phyloP scores from a whole-genome alignment of 2,329 filamentous ascomycete species.

The Hypoxylon sp. region DNA sequence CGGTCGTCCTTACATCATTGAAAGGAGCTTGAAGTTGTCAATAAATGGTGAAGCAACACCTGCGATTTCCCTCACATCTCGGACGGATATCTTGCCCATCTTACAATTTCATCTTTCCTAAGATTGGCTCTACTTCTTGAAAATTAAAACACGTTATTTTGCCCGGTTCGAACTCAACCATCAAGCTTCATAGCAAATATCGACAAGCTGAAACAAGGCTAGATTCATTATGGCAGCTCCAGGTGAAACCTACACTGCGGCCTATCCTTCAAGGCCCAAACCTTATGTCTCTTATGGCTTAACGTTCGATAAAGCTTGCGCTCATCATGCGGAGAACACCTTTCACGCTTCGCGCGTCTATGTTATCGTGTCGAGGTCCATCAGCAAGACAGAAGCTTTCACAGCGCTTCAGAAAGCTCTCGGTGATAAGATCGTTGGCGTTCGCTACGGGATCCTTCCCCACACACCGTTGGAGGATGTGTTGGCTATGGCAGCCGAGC shows the following conservation, averaged over 20 bases:
- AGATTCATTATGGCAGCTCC: conserved; percentile 35
- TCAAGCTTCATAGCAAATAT: conserved; percentile 15
- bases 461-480: conserved; percentile 53
- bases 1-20: neutral
- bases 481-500: conserved; percentile 48
- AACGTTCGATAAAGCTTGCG: conserved; percentile 48
- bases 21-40: conserved; percentile 9
- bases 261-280: conserved; percentile 26
- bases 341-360: conserved; percentile 49
- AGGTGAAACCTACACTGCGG: conserved; percentile 33
- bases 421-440: conserved; percentile 47
- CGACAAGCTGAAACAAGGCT: conserved; percentile 28
- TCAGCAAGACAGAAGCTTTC: conserved; percentile 51
- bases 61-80: neutral
- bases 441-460: conserved; percentile 50
- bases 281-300: conserved; percentile 48
- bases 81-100: neutral
- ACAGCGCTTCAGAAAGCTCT: conserved; percentile 44
- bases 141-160: neutral
- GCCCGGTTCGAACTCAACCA: conserved; percentile 7
- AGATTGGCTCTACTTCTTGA: neutral
- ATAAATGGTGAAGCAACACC: neutral
- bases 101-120: neutral
- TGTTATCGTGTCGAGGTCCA: conserved; percentile 52
- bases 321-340: conserved; percentile 48